Conservation (phyloP, 495 filamentous ascomycete genomes). For the Penicillium dipodomyicola region DNA sequence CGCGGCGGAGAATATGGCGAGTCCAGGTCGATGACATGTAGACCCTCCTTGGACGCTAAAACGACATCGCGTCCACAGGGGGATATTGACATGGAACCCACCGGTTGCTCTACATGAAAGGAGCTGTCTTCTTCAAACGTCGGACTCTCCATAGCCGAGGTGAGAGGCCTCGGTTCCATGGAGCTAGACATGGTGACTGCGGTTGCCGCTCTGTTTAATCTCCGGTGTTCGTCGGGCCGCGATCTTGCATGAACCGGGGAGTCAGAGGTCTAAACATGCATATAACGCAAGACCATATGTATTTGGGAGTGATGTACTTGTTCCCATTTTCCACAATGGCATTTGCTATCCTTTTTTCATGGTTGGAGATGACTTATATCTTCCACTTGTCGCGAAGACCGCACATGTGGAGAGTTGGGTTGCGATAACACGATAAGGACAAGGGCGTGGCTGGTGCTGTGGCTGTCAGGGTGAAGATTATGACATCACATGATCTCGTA, state of each 20-base stretch:
- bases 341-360: constrained; percentile 4
- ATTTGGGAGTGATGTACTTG: background rate
- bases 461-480: background rate
- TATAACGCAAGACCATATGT: background rate
- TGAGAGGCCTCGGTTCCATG: constrained; percentile 41
- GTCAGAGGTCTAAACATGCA: constrained; percentile 11
- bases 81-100: constrained; percentile 80
- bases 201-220: constrained; percentile 9
- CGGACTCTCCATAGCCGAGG: constrained; percentile 76
- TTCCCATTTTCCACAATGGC: constrained; percentile 7
- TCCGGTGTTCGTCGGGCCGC: constrained; percentile 19
- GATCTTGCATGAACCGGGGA: constrained; percentile 5
- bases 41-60: constrained; percentile 78
- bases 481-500: constrained; percentile 17
- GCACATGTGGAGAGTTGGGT: background rate
- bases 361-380: background rate
- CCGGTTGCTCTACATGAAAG: constrained; percentile 77
- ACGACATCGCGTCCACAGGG: constrained; percentile 91
- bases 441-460: constrained; percentile 7
- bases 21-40: constrained; percentile 93
- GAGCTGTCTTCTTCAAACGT: constrained; percentile 83
- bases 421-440: constrained; percentile 13
- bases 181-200: constrained; percentile 40
- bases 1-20: constrained; percentile 85
- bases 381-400: constrained; percentile 1